Evolutionary conservation across 2,329 filamentous ascomycete genomes (phyloP).

Genomic region (Hirsutella minnesotensis): DNA sequence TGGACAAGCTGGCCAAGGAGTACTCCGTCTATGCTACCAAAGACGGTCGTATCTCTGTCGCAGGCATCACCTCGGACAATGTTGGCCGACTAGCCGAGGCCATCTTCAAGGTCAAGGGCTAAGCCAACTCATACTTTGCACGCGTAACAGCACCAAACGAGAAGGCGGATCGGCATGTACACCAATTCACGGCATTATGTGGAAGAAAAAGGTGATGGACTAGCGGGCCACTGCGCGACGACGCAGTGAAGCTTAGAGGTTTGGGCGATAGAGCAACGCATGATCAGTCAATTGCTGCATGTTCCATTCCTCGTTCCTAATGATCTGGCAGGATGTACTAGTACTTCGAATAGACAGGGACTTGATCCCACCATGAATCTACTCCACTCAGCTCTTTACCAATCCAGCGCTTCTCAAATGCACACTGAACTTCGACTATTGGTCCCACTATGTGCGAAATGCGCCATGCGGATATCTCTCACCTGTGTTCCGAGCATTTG

Average conservation of each 20-base stretch:
- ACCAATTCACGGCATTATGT: not conserved
- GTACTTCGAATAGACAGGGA: constrained; percentile 4
- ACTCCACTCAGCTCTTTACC: not conserved
- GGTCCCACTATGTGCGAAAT: not conserved
- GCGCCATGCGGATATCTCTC: not conserved
- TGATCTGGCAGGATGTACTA: constrained; percentile 9
- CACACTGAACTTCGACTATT: not conserved
- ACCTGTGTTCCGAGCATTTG: constrained; percentile 15
- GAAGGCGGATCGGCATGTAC: not conserved
- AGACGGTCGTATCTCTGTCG: constrained; percentile 77
- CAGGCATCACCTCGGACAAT: constrained; percentile 70
- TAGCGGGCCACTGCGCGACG: too few species aligned
- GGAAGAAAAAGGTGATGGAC: too few species aligned
- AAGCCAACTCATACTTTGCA: constrained; percentile 8
- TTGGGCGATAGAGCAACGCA: too few species aligned
- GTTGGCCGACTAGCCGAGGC: constrained; percentile 71
- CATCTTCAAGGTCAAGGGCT: constrained; percentile 75
- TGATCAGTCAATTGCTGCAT: too few species aligned
- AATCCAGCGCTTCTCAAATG: too few species aligned
- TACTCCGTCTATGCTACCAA: constrained; percentile 97
- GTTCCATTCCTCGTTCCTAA: too few species aligned
- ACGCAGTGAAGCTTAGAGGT: too few species aligned
- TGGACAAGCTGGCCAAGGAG: constrained; percentile 84
- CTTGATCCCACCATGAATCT: not conserved
- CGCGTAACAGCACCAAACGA: too few species aligned